Conservation (phyloP, 1,284 basidiomycete species). For the Heterobasidion irregulare region DNA sequence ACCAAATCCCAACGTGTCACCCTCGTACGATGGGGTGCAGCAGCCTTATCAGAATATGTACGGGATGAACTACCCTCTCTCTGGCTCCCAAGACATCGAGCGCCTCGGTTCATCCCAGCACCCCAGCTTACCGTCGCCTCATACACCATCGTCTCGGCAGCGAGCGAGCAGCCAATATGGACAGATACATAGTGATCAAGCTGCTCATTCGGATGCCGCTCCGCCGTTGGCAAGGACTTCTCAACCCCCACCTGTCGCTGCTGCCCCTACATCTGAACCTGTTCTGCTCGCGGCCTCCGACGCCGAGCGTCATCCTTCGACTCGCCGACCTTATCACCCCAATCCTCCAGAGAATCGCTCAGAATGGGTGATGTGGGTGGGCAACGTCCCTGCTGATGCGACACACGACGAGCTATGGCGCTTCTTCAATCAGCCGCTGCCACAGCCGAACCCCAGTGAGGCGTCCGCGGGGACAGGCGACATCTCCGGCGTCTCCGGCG, state of each 20-base stretch:
- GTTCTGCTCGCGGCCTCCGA: slow-evolving; percentile 6
- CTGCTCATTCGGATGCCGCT: background rate
- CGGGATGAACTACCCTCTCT: slow-evolving; percentile 22
- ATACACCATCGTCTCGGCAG: background rate
- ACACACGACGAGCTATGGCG: slow-evolving; percentile 84
- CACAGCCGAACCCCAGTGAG: slow-evolving; percentile 6
- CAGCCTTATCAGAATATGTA: slow-evolving; percentile 32
- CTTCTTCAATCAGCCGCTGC: slow-evolving; percentile 58
- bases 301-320: slow-evolving; percentile 2
- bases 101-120: slow-evolving; percentile 8
- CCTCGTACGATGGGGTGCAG: slow-evolving; percentile 25
- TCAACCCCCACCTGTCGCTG: background rate
- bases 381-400: slow-evolving; percentile 82
- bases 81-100: background rate
- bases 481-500: slow-evolving; percentile 35
- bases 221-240: background rate
- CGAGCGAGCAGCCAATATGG: background rate
- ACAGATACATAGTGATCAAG: background rate
- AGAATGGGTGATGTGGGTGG: slow-evolving; percentile 95
- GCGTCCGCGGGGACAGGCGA: slow-evolving; percentile 6
- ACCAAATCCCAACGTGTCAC: slow-evolving; percentile 18
- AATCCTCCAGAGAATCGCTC: slow-evolving; percentile 67
- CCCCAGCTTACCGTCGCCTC: background rate
- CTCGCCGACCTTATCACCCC: slow-evolving; percentile 41
- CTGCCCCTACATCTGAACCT: background rate